Base-by-base conservation (phyloP, 139 green algal species). In the Desmodesmus armatus region DNA sequence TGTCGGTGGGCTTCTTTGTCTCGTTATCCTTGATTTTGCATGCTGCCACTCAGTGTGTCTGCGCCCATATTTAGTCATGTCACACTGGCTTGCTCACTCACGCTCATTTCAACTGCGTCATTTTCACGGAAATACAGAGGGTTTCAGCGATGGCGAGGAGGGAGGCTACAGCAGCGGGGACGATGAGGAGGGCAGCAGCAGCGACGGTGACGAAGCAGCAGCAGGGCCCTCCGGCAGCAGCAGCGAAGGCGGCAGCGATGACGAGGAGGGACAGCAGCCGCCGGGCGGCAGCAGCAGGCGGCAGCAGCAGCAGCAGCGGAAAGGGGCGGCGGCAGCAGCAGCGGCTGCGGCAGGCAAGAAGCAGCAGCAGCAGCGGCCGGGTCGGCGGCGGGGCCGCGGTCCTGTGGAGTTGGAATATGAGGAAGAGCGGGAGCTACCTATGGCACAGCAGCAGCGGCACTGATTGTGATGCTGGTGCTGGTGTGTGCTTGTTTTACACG, bases 341-440 rank as follows among this genome's bases (percentile, higher is more conserved):
- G 60, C 60, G n/a, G n/a, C n/a, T 29, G n/a, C 60, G 60, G n/a
- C 60, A 69, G 77, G 31, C 79, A 77, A 60, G 65, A 77, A n/a
- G 78, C 83, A 78, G 67, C 69, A 71, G 77, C 66, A 33, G 71
- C 71, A 69, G n/a, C 71, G 80, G 80, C 53, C 37, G 31, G 75
- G 43, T 37, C 25, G 58, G 53, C 74, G 40, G 7, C 5, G 58
- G 29, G 49, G 67, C 40, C 33, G 77, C 33, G 33, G 63, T 70
- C 47, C 87, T 58, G 31, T 96, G 37, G 94, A 97, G 89, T 92
- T 97, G 39, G 94, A 97, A 85, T 96, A 96, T 69, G 94, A 97
- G 86, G 87, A 93, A 87, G 94, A 97, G 88, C 80, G 77, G 35
- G 92, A 93, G 85, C 76, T 53, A 5, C 23, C 62, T 70, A 80